phyloP scores from a whole-genome alignment of 345 rosid genomes.

The Corymbia maculata region DNA sequence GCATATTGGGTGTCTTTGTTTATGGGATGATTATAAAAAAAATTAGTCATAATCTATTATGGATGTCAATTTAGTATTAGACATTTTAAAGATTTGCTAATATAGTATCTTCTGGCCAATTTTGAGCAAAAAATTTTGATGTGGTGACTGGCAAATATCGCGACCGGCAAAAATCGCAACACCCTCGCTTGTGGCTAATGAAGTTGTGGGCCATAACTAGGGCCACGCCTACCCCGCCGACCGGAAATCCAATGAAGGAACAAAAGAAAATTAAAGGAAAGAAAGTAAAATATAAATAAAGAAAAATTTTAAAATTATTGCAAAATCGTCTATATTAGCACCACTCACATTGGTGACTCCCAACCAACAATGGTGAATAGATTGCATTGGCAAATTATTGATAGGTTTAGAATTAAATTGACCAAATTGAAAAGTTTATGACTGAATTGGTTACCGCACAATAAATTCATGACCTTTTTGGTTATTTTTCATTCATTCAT shows the following conservation, averaged over 20 bases:
- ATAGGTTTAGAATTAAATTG: background rate
- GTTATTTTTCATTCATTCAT: background rate
- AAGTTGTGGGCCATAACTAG: accelerated
- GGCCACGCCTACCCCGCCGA: accelerated
- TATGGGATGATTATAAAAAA: background rate
- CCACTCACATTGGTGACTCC: background rate
- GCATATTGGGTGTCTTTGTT: background rate
- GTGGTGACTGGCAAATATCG: accelerated
- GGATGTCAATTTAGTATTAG: background rate
- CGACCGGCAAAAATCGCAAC: accelerated
- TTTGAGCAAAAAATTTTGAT: accelerated
- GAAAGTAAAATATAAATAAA: too few species aligned
- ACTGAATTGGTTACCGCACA: background rate
- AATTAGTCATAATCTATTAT: accelerated
- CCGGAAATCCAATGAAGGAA: background rate
- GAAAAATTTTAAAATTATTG: background rate
- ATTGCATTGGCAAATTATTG: background rate
- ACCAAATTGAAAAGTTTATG: background rate
- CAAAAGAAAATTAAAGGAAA: background rate
- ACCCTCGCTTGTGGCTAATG: background rate
- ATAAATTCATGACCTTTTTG: background rate
- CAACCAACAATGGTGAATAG: background rate
- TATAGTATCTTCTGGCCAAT: background rate
- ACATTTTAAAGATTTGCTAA: accelerated
- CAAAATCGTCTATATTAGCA: accelerated